Evolutionary conservation across 2,329 filamentous ascomycete species (phyloP).

Genomic region (Ustilaginoidea virens): DNA sequence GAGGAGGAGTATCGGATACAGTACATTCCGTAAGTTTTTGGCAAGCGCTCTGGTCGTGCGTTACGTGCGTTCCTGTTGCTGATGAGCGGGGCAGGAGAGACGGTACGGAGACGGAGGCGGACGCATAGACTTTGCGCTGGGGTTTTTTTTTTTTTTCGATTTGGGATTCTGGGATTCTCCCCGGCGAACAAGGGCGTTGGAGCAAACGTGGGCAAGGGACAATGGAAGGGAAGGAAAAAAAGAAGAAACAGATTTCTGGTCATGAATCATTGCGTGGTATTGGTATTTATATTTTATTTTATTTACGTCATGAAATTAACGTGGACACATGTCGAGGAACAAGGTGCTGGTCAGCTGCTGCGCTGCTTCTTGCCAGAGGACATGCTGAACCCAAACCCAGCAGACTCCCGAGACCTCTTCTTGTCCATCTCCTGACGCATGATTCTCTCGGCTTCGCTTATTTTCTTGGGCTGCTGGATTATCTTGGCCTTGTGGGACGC

Average conservation of each 20-base stretch:
- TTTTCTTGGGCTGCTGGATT: slow-evolving; percentile 56
- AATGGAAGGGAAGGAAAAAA: not conserved
- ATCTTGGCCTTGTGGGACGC: slow-evolving; percentile 45
- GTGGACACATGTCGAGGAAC: no score
- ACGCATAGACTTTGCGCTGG: slow-evolving; percentile 11
- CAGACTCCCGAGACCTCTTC: slow-evolving; percentile 40
- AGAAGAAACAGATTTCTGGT: not conserved
- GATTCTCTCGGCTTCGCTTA: slow-evolving; percentile 76
- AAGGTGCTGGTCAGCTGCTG: no score
- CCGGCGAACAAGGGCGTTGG: slow-evolving; percentile 3
- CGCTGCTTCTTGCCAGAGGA: slow-evolving; percentile 37
- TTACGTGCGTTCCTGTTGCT: slow-evolving; percentile 21
- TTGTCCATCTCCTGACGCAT: slow-evolving; percentile 74
- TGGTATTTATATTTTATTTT: no score
- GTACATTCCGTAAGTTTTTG: slow-evolving; percentile 51
- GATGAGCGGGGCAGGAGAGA: slow-evolving; percentile 27
- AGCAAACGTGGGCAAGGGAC: not conserved
- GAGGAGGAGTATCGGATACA: slow-evolving; percentile 48
- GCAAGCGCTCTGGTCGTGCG: slow-evolving; percentile 21
- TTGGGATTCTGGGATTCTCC: no score
- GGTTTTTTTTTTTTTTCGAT: not conserved
- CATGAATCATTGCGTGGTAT: not conserved
- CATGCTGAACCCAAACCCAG: slow-evolving; percentile 30
- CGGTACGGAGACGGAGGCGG: slow-evolving; percentile 37
- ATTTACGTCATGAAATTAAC: no score